Base-by-base conservation (phyloP, 2,329 filamentous ascomycete genomes). In the Aaosphaeria arxii region DNA sequence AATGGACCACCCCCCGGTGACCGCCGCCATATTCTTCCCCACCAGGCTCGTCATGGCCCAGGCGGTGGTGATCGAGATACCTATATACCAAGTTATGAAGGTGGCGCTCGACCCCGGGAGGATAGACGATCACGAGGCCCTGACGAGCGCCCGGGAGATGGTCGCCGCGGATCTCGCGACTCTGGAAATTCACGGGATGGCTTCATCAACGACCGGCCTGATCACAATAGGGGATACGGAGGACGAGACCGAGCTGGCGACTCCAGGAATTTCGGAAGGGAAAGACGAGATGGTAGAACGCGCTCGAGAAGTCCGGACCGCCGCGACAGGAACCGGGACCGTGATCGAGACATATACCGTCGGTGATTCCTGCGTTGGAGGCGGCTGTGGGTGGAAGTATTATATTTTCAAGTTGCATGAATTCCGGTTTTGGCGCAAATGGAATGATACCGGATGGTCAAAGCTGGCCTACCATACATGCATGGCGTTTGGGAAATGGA, bases 61-160 rank as follows among this genome's bases (percentile, higher is more conserved):
- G 59, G 59, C 29, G 54, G 59, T 28, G 53, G 55, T 5, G 49
- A 53, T 9, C 55, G 47, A 45, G 75, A 77, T 50, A 74, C 70
- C 0, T 77, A 77, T 52, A 73, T 77, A 30, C 75, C 75, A 1
- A 68, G 66, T 41, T 77, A 77, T 48, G 59, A 56, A 11, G 61
- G 54, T 6, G 28, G 43, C 28, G 45, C 46, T 40, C 42, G 49
- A 11, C 45, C 45, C 7, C 33, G 46, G 32, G 58, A 54, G 2
- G 61, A 64, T 6, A 51, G 64, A n/a, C 57, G 60, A 5, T 67
- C 66, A 35, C 59, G 65, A 41, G 67, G 70, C 40, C 61, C 64
- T 29, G 69, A 71, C 24, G 67, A 70, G 2, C 33, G 33, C 4
- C 33, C 33, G n/a, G 58, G 62, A 11, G 57, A 62, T 40, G 55